Percentiles rank a stretch among this genome's conserved stretches.
These are phyloP conservation scores for Naganishia sp. DNA, from an alignment of 1,284 basidiomycete genomes.

Conservation along the genomic window DNA sequence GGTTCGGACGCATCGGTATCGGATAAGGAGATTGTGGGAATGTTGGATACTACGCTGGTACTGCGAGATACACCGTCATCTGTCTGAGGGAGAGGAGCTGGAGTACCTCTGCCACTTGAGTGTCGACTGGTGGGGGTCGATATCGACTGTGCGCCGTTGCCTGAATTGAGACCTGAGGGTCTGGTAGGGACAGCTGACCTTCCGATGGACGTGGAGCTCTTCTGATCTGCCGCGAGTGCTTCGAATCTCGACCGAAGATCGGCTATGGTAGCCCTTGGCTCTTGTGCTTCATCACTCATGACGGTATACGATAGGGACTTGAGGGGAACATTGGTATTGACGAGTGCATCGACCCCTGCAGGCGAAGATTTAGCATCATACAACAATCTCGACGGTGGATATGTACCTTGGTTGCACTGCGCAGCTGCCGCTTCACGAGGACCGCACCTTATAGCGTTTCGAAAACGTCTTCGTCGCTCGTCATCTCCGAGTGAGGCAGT, in stretches of 20 bases:
- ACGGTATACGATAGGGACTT: neutral
- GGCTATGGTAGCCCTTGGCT: slow-evolving; percentile 6
- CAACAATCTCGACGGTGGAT: too few species aligned
- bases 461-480: too few species aligned
- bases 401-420: too few species aligned
- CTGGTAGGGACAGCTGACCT: neutral
- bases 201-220: neutral
- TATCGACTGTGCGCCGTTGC: neutral
- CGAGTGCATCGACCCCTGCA: neutral
- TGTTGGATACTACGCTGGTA: neutral
- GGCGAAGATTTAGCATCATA: too few species aligned
- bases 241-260: slow-evolving; percentile 23
- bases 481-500: too few species aligned
- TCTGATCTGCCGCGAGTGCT: neutral
- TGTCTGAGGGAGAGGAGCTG: neutral
- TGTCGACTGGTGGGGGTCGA: neutral
- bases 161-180: neutral
- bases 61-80: neutral
- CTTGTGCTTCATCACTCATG: slow-evolving; percentile 18
- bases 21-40: neutral
- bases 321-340: neutral
- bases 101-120: neutral
- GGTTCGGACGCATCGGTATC: neutral
- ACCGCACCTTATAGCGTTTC: too few species aligned
- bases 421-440: too few species aligned